Base-by-base conservation (phyloP, 176 grass and related monocot species). In the Poa pratensis region DNA sequence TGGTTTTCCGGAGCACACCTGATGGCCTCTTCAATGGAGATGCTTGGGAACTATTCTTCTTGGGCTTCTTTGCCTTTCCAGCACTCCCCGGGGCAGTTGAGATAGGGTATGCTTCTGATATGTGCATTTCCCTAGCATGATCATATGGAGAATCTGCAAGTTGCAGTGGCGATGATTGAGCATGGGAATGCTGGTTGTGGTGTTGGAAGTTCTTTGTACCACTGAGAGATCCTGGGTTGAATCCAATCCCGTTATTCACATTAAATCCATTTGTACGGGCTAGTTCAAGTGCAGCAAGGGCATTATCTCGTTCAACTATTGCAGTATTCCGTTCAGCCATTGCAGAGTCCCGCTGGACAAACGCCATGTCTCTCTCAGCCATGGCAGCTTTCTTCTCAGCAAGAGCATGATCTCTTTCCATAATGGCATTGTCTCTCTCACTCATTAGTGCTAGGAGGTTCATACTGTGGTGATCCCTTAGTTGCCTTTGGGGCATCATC, bases 331-430 rank as follows among this genome's bases (percentile, higher is more conserved):
- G 88, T 34, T 94, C 89, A 71, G 84, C 84, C 57, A 93, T 90
- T 54, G 95, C 95, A 77, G 95, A 80, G 85, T 97, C 92, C 69
- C 95, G 92, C 70, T 97, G 90, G 24, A 60, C 69, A 35, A 94
- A 89, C 3, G 92, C 95, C 75, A 94, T 90, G 60, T 97, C 95
- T 57, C 84, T 89, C 84, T 97, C 92, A 53, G 92, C 90, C 68
- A 94, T 63, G 20, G 92, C 92, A 77, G 92, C 92, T 88, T 93
- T 97, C 83, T 83, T 97, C 78, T 97, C 92, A n/a, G 89, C 90
- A 15, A 97, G 79, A 77, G 95, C 92, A 83, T 89, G 88, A 50
- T 97, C 89, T 11, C 90, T 91, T 69, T 97, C 89, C 80, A 90
- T 85, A 53, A 97, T 90, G 30, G 92, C 95, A 81, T 46, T 97